Base-by-base conservation (phyloP, 2,329 filamentous ascomycete genomes). In the Hymenoscyphus infarciens region DNA sequence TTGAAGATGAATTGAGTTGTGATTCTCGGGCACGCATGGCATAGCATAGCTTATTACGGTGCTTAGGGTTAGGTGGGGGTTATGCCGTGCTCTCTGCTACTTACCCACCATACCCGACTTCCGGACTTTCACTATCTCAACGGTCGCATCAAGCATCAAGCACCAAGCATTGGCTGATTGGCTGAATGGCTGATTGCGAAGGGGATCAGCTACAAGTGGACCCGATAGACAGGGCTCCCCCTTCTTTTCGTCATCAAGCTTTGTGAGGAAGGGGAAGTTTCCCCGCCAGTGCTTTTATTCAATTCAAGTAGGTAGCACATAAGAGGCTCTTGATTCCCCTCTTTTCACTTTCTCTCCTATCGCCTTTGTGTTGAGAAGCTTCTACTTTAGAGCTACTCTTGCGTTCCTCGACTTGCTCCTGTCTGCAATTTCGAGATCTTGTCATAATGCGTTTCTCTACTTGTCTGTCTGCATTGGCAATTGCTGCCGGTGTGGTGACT, bases 391-490 rank as follows among this genome's bases (percentile, higher is more conserved):
- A 33, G 15, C 29, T 53, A 16, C 22, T 31, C 27, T 16, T 42
- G 16, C 25, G 33, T 52, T 45, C 38, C 7, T 59, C 33, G 35
- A 35, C 7, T 22, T 22, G 10, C 42, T 49, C 42, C 19, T 49
- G n/a, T 19, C n/a, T 49, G 25, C 25, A 22, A 25, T 22, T 7
- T 19, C 27, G 11, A 33, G 15, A 29, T 27, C 25, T 59, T 27
- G 3, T 59, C 35, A 67, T 57, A 54, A 70, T 71, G 68, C 64
- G 61, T 56, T 64, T 71, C 58, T 70, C 66, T 52, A 64, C 62
- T 49, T 57, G 59, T 61, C 52, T 70, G 53, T 67, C 68, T 29
- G 64, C 63, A 53, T 53, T 70, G 31, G 64, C 66, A 57, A 59
- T 69, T 57, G 60, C 64, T 35, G 59, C 59, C 15, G 42, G 62